Evolutionary conservation across 2,329 filamentous ascomycete species (phyloP), one percentile per base, ranked within the genome.

Genomic region (Trichothecium sympodiale): DNA sequence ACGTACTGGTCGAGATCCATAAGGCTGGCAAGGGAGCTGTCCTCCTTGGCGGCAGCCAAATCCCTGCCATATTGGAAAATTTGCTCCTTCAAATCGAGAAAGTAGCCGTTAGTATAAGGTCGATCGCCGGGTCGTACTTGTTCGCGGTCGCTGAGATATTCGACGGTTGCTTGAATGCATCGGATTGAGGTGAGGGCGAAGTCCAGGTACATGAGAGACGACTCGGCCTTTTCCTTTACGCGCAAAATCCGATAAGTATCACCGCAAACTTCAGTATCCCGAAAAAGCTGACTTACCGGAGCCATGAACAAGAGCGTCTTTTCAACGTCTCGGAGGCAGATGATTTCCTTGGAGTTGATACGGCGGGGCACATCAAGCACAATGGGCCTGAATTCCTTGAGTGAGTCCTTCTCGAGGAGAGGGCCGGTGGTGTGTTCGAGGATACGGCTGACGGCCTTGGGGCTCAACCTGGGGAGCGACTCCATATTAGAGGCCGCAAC

Each of bases 91-190:
- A 96, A 78, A 65, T 96, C 89, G 64, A 95, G 81, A 57, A 95
- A 95, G 64, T 96, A 96, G 55, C 85, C 85, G 72, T 83, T 86
- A 71, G 81, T 91, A 69, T 95, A 96, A 46, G 87, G 86, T 51
- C 83, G 80, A 60, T 96, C 89, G 60, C 76, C 69, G 41, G 84
- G 82, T 56, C 85, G 77, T 46, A 80, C 80, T 64, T 89, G 84
- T 59, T 96, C 88, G 56, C 78, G 78, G 56, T 93, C 86, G 67
- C 76, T 80, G 45, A 95, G 71, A 60, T 81, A 80, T 60, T 86
- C 80, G 59, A 93, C 84, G 41, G 86, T 91, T 44, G 85, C 80
- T 68, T 93, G 83, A 56, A 94, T 80, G 62, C 87, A 91, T 59
- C 78, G 80, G 56, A 95, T 85, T 44, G 87, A 89, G 51, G 82